Evolutionary conservation across 257 asterid species (phyloP), one percentile per base, ranked within the genome.

Genomic region (Salvia hispanica): DNA sequence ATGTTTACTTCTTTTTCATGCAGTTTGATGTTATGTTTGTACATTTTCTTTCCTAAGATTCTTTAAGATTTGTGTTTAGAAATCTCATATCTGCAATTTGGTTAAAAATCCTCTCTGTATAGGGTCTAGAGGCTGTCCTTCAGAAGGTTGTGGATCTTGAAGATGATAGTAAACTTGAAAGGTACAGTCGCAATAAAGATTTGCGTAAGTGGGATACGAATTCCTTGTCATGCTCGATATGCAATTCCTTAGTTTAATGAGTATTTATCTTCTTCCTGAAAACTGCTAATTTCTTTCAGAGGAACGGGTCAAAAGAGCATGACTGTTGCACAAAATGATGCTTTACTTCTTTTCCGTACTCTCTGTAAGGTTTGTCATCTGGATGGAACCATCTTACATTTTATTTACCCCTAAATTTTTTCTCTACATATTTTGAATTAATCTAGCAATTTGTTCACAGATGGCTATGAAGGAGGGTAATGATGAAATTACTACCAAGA

Each of bases 391-490:
- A 51, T 70, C 67, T 36, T 48, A 52, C 57, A 47, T 73, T 50
- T 40, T 60, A 46, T 21, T 21, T 21, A 21, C 25, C 46, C 68
- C 48, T 55, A 36, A 70, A 18, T 54, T 58, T 42, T 52, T 69
- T 59, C 18, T 40, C 46, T 69, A 64, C 64, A 57, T 15, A 7
- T 47, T 55, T 61, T 73, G 74, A 75, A 59, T 51, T 60, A 48
- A 78, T 70, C 43, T 44, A 58, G 58, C 75, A 12, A 51, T 74
- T n/a, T 74, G 75, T 76, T 78, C 78, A 82, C 83, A 94, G 99
- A 91, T 94, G 99, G 88, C 85, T 74, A 77, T 87, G 87, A 88
- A 91, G 88, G 99, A 88, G 76, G 97, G 90, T 58, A 91, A 76
- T 60, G 97, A 91, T 75, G 99, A 88, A 74, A 77, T 85, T 59